Evolutionary conservation across 306 rosid genomes (phyloP), one percentile per base, ranked within the genome.

Genomic region (Glycyrrhiza uralensis): DNA sequence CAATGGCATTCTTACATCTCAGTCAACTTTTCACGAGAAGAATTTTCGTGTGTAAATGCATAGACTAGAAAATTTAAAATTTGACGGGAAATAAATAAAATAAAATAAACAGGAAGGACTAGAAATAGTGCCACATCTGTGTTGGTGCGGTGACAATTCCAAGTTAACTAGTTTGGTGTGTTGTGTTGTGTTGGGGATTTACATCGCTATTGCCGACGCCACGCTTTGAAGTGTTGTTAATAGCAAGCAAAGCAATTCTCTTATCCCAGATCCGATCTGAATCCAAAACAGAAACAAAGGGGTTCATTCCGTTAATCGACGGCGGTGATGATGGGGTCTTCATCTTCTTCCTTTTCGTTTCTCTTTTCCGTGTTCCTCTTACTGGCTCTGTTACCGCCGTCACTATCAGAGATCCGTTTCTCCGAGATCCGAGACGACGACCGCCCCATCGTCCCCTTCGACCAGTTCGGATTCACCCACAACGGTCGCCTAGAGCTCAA

Each of bases 381-480:
- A 2, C 13, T 82, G 13, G 26, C 75, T 1, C 18, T 66, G 0
- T 6, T 83, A 19, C 69, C 83, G 1, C 33, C 64, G 2, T 77
- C 87, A 2, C 58, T 82, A 11, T 92, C 96, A 0, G 98, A 93
- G 88, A 87, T 93, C 85, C 96, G 96, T 0, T 68, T 42, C 82
- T 70, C 82, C 10, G 62, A 78, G 60, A 19, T 90, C 83, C 84
- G 85, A 26, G 36, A 66, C 79, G 96, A 93, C 74, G 74, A 63
- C 41, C 89, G 86, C 9, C 75, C 84, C 6, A 82, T 89, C 14
- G 71, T 89, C 22, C 96, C 98, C 23, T 87, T 90, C 18, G 97
- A 89, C 15, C 87, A 87, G 64, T 93, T 93, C 51, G 98, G 98
- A 0, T 93, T 90, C 92, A 90, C 96, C 9, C 97, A 85, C 67